Evolutionary conservation across 768 basidiomycete species (phyloP), one percentile per base, ranked within the genome.

Genomic region (Rhizopogon vesiculosus): DNA sequence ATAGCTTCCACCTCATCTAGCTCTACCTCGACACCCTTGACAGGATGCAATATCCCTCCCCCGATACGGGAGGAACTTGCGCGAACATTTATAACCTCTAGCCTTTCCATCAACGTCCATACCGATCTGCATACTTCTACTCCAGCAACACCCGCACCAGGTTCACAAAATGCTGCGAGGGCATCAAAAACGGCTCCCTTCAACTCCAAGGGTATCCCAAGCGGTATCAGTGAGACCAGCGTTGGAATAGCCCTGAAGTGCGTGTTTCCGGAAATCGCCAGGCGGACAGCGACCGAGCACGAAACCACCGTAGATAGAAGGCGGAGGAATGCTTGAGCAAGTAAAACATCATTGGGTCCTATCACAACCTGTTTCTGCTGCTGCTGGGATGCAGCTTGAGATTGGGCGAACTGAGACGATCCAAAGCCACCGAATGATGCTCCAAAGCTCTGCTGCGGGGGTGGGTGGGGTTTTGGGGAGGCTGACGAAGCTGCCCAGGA

Each of bases 101-200:
- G 73, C 49, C 85, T 80, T 70, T 96, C 93, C 84, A 97, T 87
- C 48, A 88, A 69, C 1, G 78, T 78, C 93, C 93, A 95, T 0
- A 93, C 84, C 4, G 83, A 81, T 65, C 84, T 84, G 68, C 91
- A 91, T 40, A 93, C 82, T 63, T 94, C 91, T 12, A 87, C 82
- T 6, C 89, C 91, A 0, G 80, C 73, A 10, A 69, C 63, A 1
- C 90, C 88, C 0, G 87, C 91, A 8, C 90, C 91, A 7, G 91
- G 87, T 52, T 83, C 79, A 58, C 91, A 90, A 72, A 96, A 95
- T 1, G 91, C 84, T 6, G 89, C 81, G 7, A 95, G 74, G 0
- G 91, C 83, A 42, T 90, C 84, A 59, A 94, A 90, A 3, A 94
- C 73, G 0, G 89, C 84, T 5, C 91, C 93, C 61, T 96, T 96